Evolutionary conservation across 75 land plant genomes (phyloP).

Genomic region (Cunninghamia lanceolata): DNA sequence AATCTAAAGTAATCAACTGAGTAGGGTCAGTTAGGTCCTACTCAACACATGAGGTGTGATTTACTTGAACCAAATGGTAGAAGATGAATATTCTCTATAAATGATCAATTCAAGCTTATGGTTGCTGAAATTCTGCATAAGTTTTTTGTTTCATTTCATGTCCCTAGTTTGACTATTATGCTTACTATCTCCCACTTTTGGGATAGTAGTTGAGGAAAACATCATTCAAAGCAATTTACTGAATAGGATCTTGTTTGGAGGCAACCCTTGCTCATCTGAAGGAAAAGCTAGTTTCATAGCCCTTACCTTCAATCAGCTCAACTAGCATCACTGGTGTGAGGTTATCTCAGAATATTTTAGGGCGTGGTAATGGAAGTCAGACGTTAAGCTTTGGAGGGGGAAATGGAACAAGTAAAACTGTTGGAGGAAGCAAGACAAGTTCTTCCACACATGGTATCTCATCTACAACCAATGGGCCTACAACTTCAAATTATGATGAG

Average conservation of each 20-base stretch:
- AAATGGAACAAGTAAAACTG: constrained; percentile 61
- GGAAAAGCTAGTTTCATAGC: constrained; percentile 61
- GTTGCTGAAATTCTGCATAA: not conserved
- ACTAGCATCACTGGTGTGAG: constrained; percentile 59
- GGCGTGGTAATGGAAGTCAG: constrained; percentile 73
- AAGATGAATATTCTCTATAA: too few relatives aligned
- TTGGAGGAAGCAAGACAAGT: constrained; percentile 49
- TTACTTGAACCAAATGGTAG: too few relatives aligned
- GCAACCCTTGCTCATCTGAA: constrained; percentile 86
- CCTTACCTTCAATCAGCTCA: constrained; percentile 31
- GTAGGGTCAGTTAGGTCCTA: not conserved
- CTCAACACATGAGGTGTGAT: too few relatives aligned
- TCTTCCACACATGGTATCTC: constrained; percentile 40
- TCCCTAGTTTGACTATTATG: not conserved
- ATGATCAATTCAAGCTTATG: not conserved
- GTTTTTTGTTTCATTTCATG: not conserved
- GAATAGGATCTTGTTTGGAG: constrained; percentile 30
- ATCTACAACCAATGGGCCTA: constrained; percentile 38
- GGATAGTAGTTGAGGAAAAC: not conserved
- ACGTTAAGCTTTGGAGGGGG: constrained; percentile 86
- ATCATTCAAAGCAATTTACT: not conserved
- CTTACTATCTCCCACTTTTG: not conserved
- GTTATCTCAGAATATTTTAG: constrained; percentile 70
- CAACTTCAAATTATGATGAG: constrained; percentile 72
- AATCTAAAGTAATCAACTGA: not conserved